These are phyloP conservation scores for Amaranthus hypochondriacus DNA, from an alignment of 148 eudicot species.

Conservation along the genomic window DNA sequence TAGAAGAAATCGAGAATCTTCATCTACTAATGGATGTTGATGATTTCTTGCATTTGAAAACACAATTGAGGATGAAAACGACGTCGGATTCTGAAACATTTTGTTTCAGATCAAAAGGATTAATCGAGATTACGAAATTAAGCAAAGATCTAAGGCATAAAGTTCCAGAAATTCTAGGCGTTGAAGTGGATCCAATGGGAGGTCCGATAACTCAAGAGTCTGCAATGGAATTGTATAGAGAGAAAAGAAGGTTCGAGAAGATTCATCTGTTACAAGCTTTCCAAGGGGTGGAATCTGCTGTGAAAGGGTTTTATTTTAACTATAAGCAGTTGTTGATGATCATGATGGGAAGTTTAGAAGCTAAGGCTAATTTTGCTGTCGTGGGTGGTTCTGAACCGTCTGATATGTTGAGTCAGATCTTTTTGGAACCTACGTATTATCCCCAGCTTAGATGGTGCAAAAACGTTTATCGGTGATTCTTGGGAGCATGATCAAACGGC, in stretches of 20 bases:
- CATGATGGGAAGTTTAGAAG: constrained; percentile 70
- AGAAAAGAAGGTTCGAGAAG: constrained; percentile 37
- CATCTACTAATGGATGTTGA: constrained; percentile 64
- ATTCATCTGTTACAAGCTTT: constrained; percentile 67
- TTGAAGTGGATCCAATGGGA: constrained; percentile 76
- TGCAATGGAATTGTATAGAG: constrained; percentile 60
- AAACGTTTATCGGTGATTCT: constrained; percentile 67
- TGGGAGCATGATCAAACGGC: constrained; percentile 38
- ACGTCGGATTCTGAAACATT: constrained; percentile 42
- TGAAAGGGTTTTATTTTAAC: constrained; percentile 58
- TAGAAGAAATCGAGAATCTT: constrained; percentile 43
- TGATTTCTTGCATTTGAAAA: constrained; percentile 54
- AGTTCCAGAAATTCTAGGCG: constrained; percentile 56
- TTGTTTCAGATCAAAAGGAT: constrained; percentile 58
- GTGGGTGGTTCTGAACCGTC: constrained; percentile 28
- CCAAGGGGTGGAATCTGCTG: constrained; percentile 64
- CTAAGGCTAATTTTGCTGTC: constrained; percentile 33
- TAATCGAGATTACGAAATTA: constrained; percentile 41
- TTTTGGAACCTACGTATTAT: constrained; percentile 69
- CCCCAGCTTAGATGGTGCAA: constrained; percentile 91
- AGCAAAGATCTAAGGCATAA: constrained; percentile 58
- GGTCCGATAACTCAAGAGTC: constrained; percentile 72
- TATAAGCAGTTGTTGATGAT: constrained; percentile 61
- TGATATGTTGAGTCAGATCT: constrained; percentile 52
- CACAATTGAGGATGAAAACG: constrained; percentile 48